Percentiles rank a stretch among this genome's conserved stretches.
phyloP scores from a whole-genome alignment of 805 yeast genomes.

The Candida suzukii region DNA sequence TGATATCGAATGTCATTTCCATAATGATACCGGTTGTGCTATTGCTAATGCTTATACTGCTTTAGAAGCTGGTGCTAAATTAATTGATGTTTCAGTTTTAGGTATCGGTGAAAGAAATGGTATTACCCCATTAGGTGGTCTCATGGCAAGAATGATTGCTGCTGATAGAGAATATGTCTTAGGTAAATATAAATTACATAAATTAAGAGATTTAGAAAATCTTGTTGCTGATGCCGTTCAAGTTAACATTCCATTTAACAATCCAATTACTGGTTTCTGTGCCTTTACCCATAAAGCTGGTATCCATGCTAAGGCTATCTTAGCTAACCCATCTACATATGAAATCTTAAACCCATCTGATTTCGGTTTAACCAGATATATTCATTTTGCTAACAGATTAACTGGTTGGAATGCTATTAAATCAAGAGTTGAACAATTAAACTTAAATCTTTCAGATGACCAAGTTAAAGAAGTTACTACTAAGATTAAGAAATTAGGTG shows the following conservation, averaged over 20 bases:
- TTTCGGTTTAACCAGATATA: slow-evolving; percentile 92
- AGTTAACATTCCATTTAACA: slow-evolving; percentile 95
- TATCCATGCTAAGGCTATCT: slow-evolving; percentile 96
- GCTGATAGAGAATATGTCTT: slow-evolving; percentile 95
- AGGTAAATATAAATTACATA: slow-evolving; percentile 90
- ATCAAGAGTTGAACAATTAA: slow-evolving; percentile 95
- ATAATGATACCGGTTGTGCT: slow-evolving; percentile 98
- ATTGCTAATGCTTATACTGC: slow-evolving; percentile 98
- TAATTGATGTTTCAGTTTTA: slow-evolving; percentile 89
- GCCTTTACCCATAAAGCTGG: slow-evolving; percentile 99
- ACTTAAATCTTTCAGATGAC: slow-evolving; percentile 80
- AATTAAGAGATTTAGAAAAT: slow-evolving; percentile 91
- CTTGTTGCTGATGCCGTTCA: slow-evolving; percentile 96
- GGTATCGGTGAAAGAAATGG: slow-evolving; percentile 99
- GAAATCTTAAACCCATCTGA: slow-evolving; percentile 93
- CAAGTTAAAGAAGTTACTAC: slow-evolving; percentile 93
- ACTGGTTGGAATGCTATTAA: slow-evolving; percentile 99
- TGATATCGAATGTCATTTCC: slow-evolving; percentile 98
- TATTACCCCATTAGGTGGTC: slow-evolving; percentile 94
- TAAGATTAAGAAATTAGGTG: slow-evolving; percentile 91
- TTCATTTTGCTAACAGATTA: slow-evolving; percentile 95
- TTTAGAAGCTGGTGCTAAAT: slow-evolving; percentile 92
- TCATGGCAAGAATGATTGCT: slow-evolving; percentile 99
- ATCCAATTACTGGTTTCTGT: slow-evolving; percentile 98
- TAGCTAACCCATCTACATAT: slow-evolving; percentile 98